Base-by-base conservation (phyloP, 1,139 yeast genomes). In the Geotrichum restrictum region DNA sequence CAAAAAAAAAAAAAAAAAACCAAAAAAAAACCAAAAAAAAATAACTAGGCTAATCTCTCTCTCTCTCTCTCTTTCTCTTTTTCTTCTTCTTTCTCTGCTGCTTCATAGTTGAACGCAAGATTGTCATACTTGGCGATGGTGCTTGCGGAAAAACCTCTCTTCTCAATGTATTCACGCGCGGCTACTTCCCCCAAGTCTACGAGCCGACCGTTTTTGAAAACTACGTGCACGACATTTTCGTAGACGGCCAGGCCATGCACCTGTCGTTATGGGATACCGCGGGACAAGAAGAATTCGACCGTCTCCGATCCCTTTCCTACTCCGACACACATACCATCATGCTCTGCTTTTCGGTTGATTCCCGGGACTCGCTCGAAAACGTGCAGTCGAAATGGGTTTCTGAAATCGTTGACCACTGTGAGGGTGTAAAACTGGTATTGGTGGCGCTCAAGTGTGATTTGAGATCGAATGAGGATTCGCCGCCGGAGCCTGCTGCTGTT, bases 201-300 rank as follows among this genome's bases (percentile, higher is more conserved):
- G 98, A 91, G 65, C 98, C 98, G 27, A 93, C 98, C 0, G 98
- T 93, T 34, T 93, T 93, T 70, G 98, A 93, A 69, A 93, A 93
- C 73, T 93, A 93, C 69, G 96, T 91, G 56, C 98, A 93, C 71
- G 98, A 93, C 68, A 91, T 93, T 60, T 93, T 88, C 72, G 89
- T 93, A 55, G 98, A 93, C 68, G 94, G 94, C 46, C 91, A 88
- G 69, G 89, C 94, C 50, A 87, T 93, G 63, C 96, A 91, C 65
- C 74, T 93, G 58, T 88, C 97, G 27, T 75, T 93, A 54, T 93
- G 98, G 98, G 98, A 93, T 68, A 93, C 98, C 4, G 98, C 98
- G 2, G 98, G 98, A 4, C 98, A 93, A 74, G 98, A 93, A 72
- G 98, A 93, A 72, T 93, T 91, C 65, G 98, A 93, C 69, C 78